Base-by-base conservation (phyloP, 2,329 filamentous ascomycete genomes). In the Chrysoporthe puriensis region DNA sequence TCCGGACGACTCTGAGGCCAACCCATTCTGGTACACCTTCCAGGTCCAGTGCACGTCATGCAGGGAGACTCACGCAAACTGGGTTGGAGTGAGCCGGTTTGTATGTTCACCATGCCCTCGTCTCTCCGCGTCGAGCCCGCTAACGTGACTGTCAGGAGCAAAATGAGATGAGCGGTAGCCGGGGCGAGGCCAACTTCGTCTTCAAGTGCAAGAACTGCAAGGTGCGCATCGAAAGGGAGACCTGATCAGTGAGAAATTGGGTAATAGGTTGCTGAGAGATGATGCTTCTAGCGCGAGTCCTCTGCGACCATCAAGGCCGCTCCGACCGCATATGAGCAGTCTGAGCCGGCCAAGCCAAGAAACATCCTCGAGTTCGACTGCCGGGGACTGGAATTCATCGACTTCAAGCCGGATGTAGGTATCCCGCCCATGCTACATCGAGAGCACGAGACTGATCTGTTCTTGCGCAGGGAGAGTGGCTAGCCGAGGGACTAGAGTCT, bases 191-290 rank as follows among this genome's bases (percentile, higher is more conserved):
- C 70, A 98, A 98, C 80, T 99, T 99, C 79, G 96, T 99, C n/a
- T 99, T 96, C 95, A 94, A 90, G 79, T 99, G 96, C 86, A 97
- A 96, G 81, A 95, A 96, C 77, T 99, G 96, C 89, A 96, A 96
- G 88, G 94, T 96, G 73, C 42, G 81, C 77, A 46, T 34, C 34
- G 5, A 32, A 44, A 6, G 4, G 18, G 7, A 32, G 42, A 26
- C 1, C 26, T 26, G n/a, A 11, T 18, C 48, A 3, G 46, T 64
- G 5, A 36, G 21, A 65, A 42, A n/a, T n/a, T n/a, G n/a, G n/a
- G n/a, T n/a, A 5, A 21, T 42, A 7, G 9, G 36, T 52, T 16
- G 46, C 62, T 69, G 44, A 67, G 54, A n/a, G 43, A 64, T 0
- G 14, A 48, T 3, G 21, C 43, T 3, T 16, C 1, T 71, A 94